Conservation (phyloP, 1,284 basidiomycete genomes). For the Megacollybia platyphylla region DNA sequence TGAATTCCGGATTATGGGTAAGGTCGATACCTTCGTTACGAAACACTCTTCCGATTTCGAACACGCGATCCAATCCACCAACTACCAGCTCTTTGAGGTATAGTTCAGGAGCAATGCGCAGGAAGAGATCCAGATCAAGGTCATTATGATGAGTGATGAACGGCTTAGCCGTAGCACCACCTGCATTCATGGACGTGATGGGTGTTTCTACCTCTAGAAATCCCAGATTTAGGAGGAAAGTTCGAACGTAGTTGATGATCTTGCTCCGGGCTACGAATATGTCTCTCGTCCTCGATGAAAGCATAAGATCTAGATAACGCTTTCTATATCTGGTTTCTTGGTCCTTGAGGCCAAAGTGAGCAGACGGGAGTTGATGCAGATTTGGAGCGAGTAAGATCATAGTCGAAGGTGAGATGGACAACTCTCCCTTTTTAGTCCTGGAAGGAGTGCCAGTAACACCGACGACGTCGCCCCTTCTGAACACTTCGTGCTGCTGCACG, state of each 20-base stretch:
- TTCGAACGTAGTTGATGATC: conserved; percentile 86
- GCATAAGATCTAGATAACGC: conserved; percentile 96
- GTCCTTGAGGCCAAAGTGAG: conserved; percentile 88
- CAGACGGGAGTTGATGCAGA: conserved; percentile 89
- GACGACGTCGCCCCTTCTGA: conserved; percentile 94
- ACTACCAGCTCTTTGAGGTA: conserved; percentile 98
- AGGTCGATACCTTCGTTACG: conserved; percentile 98
- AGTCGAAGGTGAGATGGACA: conserved; percentile 77
- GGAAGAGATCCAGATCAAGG: conserved; percentile 93
- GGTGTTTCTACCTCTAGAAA: conserved; percentile 99
- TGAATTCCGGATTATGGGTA: conserved; percentile 96
- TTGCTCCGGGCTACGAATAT: conserved; percentile 85
- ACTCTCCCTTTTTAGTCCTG: conserved; percentile 93
- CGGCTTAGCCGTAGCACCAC: conserved; percentile 96
- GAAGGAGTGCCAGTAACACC: conserved; percentile 84
- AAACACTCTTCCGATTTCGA: conserved; percentile 98
- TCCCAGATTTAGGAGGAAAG: conserved; percentile 83
- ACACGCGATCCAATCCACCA: conserved; percentile 94
- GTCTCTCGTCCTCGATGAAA: conserved; percentile 84
- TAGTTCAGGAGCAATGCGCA: conserved; percentile 95
- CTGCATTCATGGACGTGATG: conserved; percentile 95
- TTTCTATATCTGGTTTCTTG: conserved; percentile 97
- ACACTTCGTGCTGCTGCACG: conserved; percentile 66
- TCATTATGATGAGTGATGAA: conserved; percentile 99
- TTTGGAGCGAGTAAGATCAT: conserved; percentile 92